Conservation (phyloP, 1,284 basidiomycete genomes). For the Cryptococcus sp. region DNA sequence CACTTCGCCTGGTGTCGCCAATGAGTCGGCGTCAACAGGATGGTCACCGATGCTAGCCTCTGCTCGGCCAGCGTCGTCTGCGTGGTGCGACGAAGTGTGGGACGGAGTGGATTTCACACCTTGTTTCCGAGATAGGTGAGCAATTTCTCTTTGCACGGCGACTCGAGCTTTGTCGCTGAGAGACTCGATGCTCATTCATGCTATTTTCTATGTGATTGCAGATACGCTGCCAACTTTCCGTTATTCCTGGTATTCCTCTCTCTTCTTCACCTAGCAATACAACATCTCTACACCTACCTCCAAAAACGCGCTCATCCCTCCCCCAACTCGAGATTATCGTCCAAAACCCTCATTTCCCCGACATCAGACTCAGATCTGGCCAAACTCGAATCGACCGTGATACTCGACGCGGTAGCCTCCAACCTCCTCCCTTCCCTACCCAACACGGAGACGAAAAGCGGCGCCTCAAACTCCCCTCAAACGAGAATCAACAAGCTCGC, state of each 20-base stretch:
- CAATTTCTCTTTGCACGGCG: not conserved
- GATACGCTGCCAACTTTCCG: slow-evolving; percentile 31
- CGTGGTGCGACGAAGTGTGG: slow-evolving; percentile 41
- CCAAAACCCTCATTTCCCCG: slow-evolving; percentile 32
- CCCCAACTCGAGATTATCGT: slow-evolving; percentile 5
- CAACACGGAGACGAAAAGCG: not conserved
- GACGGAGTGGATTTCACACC: slow-evolving; percentile 54
- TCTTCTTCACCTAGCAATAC: slow-evolving; percentile 22
- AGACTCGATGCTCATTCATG: slow-evolving; percentile 12
- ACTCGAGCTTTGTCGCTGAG: not conserved
- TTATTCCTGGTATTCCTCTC: slow-evolving; percentile 39
- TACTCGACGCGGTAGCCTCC: slow-evolving; percentile 36
- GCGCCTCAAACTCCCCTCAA: not conserved
- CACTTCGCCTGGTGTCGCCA: too few relatives aligned
- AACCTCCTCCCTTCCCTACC: slow-evolving; percentile 23
- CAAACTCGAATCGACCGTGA: slow-evolving; percentile 45
- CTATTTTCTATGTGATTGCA: slow-evolving; percentile 21
- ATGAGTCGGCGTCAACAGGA: too few relatives aligned
- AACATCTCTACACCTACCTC: slow-evolving; percentile 4
- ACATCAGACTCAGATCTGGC: slow-evolving; percentile 34
- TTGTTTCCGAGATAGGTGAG: slow-evolving; percentile 50
- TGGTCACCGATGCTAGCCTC: too few relatives aligned
- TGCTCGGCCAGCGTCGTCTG: not conserved
- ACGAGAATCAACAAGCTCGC: slow-evolving; percentile 5
- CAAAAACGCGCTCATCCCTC: slow-evolving; percentile 2